Percentiles rank a stretch among this genome's conserved stretches.
These are phyloP conservation scores for Phytopythium helicoides DNA, from an alignment of 352 stramenopile species.

Conservation along the genomic window DNA sequence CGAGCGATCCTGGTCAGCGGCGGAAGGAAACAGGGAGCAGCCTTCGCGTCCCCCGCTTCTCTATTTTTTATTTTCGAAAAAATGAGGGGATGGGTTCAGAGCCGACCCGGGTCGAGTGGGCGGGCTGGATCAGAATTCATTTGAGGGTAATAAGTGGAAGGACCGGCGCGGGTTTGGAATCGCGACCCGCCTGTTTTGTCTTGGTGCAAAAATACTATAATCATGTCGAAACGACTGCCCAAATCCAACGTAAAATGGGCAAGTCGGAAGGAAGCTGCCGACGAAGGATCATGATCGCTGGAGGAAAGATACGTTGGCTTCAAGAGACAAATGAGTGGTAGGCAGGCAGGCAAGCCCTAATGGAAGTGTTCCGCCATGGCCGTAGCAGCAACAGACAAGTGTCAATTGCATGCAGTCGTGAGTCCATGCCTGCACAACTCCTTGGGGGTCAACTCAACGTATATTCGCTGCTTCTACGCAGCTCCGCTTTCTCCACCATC, in stretches of 20 bases:
- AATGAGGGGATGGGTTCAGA: not conserved
- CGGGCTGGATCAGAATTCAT: not conserved
- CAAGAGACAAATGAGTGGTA: not conserved
- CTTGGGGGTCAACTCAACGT: no score
- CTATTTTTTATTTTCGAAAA: not conserved
- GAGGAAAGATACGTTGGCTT: not conserved
- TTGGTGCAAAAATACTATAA: no score
- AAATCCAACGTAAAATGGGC: no score
- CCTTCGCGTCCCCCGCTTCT: slow-evolving; percentile 2
- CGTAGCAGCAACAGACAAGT: no score
- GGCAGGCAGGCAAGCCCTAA: not conserved
- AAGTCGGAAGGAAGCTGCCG: no score
- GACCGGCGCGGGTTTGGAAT: no score
- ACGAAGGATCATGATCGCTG: not conserved
- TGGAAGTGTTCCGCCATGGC: no score
- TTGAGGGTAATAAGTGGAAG: not conserved
- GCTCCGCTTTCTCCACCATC: not conserved
- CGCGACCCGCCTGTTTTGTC: no score
- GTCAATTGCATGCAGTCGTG: no score
- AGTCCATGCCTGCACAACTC: no score
- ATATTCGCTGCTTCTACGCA: no score
- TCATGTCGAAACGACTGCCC: no score
- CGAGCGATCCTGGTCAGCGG: slow-evolving; percentile 8
- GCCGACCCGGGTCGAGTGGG: not conserved
- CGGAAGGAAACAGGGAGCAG: not conserved